A percentile compares a stretch with the other conserved stretches of the same genome.
phyloP scores from a whole-genome alignment of 2,329 filamentous ascomycete genomes.

The Diaporthe sp. region DNA sequence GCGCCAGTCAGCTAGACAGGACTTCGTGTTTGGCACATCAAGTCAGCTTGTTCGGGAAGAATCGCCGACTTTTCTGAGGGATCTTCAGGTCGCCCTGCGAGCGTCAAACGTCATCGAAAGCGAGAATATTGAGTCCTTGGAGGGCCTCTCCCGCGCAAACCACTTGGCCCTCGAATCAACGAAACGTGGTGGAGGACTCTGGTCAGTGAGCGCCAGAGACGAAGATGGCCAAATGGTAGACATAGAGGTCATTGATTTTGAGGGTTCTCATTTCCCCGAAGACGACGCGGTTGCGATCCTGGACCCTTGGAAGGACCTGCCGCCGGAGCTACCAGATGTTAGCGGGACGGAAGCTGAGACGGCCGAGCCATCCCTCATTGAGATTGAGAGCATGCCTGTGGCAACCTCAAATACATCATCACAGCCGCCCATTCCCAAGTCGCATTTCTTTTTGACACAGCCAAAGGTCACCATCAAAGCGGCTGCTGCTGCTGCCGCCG shows the following conservation, averaged over 20 bases:
- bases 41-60: conserved; percentile 84
- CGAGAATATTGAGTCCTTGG: conserved; percentile 57
- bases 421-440: conserved; percentile 34
- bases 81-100: conserved; percentile 73
- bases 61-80: conserved; percentile 74
- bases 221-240: conserved; percentile 74
- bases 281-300: conserved; percentile 42
- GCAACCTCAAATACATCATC: conserved; percentile 5
- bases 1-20: conserved; percentile 75
- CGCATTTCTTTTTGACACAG: conserved; percentile 44
- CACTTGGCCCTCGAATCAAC: conserved; percentile 30
- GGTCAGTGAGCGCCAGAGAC: conserved; percentile 79
- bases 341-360: conserved; percentile 22
- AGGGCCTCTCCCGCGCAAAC: conserved; percentile 39
- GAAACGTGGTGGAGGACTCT: conserved; percentile 64
- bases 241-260: conserved; percentile 72
- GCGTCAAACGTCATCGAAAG: conserved; percentile 65
- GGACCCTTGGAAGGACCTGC: conserved; percentile 50
- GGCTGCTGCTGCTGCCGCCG: neutral
- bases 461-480: conserved; percentile 35
- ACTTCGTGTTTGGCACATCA: conserved; percentile 88
- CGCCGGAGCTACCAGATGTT: conserved; percentile 35
- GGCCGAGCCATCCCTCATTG: conserved; percentile 33
- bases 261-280: conserved; percentile 56
- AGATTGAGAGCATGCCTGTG: conserved; percentile 30